Evolutionary conservation across 83 land plant species (phyloP), one percentile per base, ranked within the genome.

Genomic region (Isoetes engelmannii): DNA sequence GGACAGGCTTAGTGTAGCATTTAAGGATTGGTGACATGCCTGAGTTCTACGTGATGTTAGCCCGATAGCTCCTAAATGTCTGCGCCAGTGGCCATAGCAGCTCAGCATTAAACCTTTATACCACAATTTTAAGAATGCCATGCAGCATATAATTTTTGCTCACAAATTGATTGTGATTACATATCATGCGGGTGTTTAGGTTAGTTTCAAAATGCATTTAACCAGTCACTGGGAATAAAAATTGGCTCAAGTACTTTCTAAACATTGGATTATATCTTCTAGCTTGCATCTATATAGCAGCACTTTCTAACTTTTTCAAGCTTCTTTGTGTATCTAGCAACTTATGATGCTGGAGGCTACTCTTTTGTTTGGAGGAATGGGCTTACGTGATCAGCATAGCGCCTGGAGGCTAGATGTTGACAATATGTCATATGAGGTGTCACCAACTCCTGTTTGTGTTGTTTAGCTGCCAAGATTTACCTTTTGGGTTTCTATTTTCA

Each of bases 391-490:
- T 68, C 72, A 80, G 68, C 84, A 88, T 48, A 81, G 89, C 58
- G 92, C 81, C 74, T 76, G 87, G 85, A 72, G 92, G 68, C 81
- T 88, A 48, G 92, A 88, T 68, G 80, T 88, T 37, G 92, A 88
- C 75, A 84, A 83, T 56, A 88, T 88, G 92, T 81, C 92, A 17
- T 88, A 88, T 55, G 92, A 88, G 89, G 92, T 88, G 44, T 49
- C 44, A 7, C 13, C 48, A 46, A 45, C 44, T 43, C 46, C 9
- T 71, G 56, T 8, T 21, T 72, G 69, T 44, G 2, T 21, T 46
- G 45, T 6, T 66, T 4, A 77, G 72, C 67, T 72, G 45, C 0
- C 42, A 74, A 1, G n/a, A 67, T 44, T 37, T 58, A 6, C 53
- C 56, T 41, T 45, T 71, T 60, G 28, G 10, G 1, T 21, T 15